Base-by-base conservation (phyloP, 2,329 filamentous ascomycete species). In the Tolypocladium amazonense region DNA sequence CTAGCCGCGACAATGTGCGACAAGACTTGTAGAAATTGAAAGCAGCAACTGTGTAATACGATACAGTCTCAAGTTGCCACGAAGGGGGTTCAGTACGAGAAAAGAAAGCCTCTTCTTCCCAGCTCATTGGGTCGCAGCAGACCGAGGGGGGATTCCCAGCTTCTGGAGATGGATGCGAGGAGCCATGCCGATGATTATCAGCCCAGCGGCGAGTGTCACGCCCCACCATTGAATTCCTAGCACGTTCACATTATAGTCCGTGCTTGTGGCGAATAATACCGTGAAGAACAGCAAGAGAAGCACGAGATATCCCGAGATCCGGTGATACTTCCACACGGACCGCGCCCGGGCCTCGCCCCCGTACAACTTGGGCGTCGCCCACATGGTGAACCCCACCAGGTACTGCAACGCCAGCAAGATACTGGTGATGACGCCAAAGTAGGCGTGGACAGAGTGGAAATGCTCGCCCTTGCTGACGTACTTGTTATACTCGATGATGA, bases 311-410 rank as follows among this genome's bases (percentile, higher is more conserved):
- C 93, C 94, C 27, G 80, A 81, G 58, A 82, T 75, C 37, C 93
- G 85, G 72, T 97, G 94, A 68, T 92, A 96, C 75, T 96, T 97
- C 81, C 93, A 97, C 50, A 96, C 72, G 30, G 79, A 79, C 80
- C 92, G 95, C 25, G 92, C 93, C 3, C 85, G 86, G 33, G 90
- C 86, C 63, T 88, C 85, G 59, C 90, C 86, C 6, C 92, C 92
- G 67, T 93, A 95, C 1, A 96, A 67, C 0, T 70, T 69, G 0
- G 92, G 92, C 3, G 83, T 77, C 61, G 85, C 90, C 78, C 88
- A 97, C 76, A 94, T 90, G 38, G 90, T 88, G 63, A 95, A 83
- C 20, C 94, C 93, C 37, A 96, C 82, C 1, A 88, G 56, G 53
- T 89, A 87, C 76, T 97, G 94, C 1, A 88, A 66, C 14, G 86